Evolutionary conservation across 2,329 filamentous ascomycete genomes (phyloP).

Genomic region (Pleurostoma richardsiae): DNA sequence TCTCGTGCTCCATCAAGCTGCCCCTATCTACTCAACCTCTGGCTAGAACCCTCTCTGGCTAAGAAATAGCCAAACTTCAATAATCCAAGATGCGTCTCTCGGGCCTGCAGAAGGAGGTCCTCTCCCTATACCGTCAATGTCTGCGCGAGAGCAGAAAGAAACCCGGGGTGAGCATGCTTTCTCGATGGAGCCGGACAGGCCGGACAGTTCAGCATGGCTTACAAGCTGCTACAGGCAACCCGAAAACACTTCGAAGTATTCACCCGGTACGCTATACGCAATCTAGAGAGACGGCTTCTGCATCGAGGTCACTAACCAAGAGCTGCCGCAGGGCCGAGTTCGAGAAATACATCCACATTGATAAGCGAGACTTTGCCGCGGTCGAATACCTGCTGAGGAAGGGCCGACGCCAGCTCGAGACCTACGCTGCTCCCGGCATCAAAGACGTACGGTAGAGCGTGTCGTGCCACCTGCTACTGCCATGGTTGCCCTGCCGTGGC

Average conservation of each 20-base stretch:
- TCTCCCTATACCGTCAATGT: constrained; percentile 81
- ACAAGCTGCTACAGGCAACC: constrained; percentile 35
- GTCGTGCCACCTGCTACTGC: constrained; percentile 11
- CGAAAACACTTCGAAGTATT: constrained; percentile 59
- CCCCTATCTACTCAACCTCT: no score
- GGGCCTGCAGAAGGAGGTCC: constrained; percentile 84
- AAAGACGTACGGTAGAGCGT: constrained; percentile 57
- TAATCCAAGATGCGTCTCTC: constrained; percentile 53
- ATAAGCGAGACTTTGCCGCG: constrained; percentile 80
- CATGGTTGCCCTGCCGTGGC: not conserved
- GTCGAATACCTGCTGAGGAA: constrained; percentile 83
- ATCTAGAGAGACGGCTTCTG: not conserved
- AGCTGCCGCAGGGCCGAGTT: constrained; percentile 62
- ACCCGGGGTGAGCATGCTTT: constrained; percentile 50
- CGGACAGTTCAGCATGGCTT: not conserved
- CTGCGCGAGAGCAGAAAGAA: constrained; percentile 78
- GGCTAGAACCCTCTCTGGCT: no score
- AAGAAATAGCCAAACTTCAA: no score
- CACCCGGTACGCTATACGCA: constrained; percentile 45
- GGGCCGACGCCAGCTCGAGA: constrained; percentile 74
- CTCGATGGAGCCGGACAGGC: constrained; percentile 2
- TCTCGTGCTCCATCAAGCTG: no score
- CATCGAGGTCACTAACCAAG: constrained; percentile 4
- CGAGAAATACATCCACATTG: constrained; percentile 59
- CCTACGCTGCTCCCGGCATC: constrained; percentile 74